Conservation (phyloP, 306 rosid species). For the Corylus heterophylla region DNA sequence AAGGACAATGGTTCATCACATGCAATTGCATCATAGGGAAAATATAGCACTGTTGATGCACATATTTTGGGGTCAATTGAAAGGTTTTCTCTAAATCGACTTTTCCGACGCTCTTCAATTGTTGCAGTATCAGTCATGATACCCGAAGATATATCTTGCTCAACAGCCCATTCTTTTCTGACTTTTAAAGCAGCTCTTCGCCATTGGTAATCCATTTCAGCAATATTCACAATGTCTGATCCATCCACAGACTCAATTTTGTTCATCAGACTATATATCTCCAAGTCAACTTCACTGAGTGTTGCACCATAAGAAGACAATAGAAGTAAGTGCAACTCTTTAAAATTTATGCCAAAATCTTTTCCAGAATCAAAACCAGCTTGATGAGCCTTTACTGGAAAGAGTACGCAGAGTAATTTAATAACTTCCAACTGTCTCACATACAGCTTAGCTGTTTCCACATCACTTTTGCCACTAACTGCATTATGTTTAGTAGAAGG, state of each 20-base stretch:
- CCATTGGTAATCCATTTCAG: constrained; percentile 51
- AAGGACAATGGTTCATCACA: constrained; percentile 40
- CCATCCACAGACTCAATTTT: constrained; percentile 60
- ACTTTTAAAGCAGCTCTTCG: constrained; percentile 49
- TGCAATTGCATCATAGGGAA: constrained; percentile 63
- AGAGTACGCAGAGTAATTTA: constrained; percentile 58
- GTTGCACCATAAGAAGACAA: constrained; percentile 73
- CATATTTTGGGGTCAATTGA: constrained; percentile 73
- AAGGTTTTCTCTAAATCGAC: constrained; percentile 64
- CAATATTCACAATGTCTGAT: constrained; percentile 31
- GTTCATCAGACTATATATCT: constrained; percentile 59
- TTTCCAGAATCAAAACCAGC: constrained; percentile 46
- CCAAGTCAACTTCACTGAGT: constrained; percentile 54
- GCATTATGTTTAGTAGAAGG: constrained; percentile 41
- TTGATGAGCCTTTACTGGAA: constrained; percentile 36
- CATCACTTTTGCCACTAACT: constrained; percentile 33
- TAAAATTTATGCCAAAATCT: constrained; percentile 53
- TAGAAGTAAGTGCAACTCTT: constrained; percentile 61
- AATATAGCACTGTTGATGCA: constrained; percentile 69
- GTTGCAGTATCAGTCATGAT: constrained; percentile 52
- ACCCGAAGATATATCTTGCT: constrained; percentile 29
- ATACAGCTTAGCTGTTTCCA: constrained; percentile 32
- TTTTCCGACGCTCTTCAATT: constrained; percentile 53
- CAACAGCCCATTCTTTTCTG: constrained; percentile 41
- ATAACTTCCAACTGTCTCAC: constrained; percentile 61